Conservation (phyloP, 306 rosid genomes). For the Lupinus albus region DNA sequence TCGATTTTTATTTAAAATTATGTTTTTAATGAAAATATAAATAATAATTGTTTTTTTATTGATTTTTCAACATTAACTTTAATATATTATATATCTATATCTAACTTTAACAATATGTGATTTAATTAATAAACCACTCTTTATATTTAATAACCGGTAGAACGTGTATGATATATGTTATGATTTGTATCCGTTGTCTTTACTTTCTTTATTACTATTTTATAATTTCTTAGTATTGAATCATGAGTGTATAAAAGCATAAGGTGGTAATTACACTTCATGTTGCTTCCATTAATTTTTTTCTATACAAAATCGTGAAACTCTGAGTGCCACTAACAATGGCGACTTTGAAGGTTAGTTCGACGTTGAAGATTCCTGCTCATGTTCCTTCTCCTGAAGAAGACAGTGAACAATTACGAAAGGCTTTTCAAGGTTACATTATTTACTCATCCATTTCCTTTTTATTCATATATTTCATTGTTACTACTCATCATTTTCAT, state of each 20-base stretch:
- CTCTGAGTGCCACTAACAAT: constrained; percentile 37
- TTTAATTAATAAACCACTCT: no score
- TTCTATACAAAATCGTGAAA: not conserved
- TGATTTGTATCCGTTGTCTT: no score
- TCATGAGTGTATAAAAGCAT: not conserved
- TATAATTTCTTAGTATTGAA: no score
- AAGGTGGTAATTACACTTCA: not conserved
- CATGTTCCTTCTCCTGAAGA: constrained; percentile 71
- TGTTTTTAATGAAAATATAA: no score
- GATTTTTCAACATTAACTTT: no score
- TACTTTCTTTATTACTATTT: no score
- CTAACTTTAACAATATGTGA: no score
- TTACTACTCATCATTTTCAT: not conserved
- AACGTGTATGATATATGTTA: no score
- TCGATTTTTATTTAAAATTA: no score
- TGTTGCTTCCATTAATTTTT: not conserved
- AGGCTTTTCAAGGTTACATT: constrained; percentile 72
- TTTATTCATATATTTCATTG: not conserved
- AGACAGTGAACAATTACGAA: constrained; percentile 77
- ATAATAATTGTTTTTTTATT: no score
- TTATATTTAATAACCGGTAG: no score
- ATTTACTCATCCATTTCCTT: constrained; percentile 18
- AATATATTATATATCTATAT: no score
- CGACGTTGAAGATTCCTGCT: constrained; percentile 57
- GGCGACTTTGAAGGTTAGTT: constrained; percentile 43